A percentile compares a stretch with the other conserved stretches of the same genome.
Evolutionary conservation across 257 asterid genomes (phyloP).

Genomic region (Nyctanthes arbortristis): DNA sequence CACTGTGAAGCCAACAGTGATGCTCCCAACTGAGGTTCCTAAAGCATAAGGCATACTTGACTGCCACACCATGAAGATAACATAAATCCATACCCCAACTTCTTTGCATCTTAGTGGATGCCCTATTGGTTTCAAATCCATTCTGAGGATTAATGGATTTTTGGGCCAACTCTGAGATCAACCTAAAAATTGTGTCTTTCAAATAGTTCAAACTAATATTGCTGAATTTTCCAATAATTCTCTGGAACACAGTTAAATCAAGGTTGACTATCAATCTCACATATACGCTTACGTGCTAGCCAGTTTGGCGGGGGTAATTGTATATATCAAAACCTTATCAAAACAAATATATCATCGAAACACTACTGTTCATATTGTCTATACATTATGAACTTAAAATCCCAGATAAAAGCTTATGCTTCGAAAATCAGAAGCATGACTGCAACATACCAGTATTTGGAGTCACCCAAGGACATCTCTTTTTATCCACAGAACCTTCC

Average conservation of each 20-base stretch:
- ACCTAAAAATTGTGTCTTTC: neutral
- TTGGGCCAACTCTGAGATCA: neutral
- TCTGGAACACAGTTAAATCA: neutral
- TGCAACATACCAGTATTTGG: slow-evolving; percentile 71
- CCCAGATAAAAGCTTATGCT: slow-evolving; percentile 5
- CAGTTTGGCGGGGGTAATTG: neutral
- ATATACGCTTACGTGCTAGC: neutral
- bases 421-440: slow-evolving; percentile 12
- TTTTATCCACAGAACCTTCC: slow-evolving; percentile 56
- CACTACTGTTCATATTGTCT: neutral
- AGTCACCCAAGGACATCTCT: slow-evolving; percentile 98
- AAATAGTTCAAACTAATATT: neutral
- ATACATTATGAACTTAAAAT: neutral
- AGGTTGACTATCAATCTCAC: neutral
- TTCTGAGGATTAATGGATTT: neutral
- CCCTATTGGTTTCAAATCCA: neutral
- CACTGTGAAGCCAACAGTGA: neutral
- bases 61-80: neutral
- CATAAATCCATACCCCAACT: neutral
- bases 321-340: neutral
- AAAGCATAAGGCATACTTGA: neutral
- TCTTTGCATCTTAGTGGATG: neutral
- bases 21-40: neutral
- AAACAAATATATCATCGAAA: neutral
- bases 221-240: neutral